Percentiles rank a stretch among this genome's conserved stretches.
Conservation (phyloP, 2,329 filamentous ascomycete species). For the Pseudogymnoascus verrucosus region DNA sequence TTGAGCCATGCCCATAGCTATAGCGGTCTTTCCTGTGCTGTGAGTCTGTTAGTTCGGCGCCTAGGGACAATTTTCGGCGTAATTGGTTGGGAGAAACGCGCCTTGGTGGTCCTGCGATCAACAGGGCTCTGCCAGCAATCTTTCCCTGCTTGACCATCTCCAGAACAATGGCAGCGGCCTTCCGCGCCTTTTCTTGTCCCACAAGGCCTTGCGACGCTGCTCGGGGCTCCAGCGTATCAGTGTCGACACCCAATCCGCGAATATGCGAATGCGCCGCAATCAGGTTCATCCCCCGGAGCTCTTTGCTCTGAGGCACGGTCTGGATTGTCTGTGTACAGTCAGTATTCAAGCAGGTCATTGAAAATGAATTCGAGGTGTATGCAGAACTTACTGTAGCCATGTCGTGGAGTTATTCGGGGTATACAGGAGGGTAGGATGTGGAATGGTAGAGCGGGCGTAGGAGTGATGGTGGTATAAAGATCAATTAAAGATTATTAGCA, state of each 20-base stretch:
- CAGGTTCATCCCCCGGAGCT: slow-evolving; percentile 92
- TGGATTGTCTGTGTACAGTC: slow-evolving; percentile 48
- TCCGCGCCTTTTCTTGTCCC: slow-evolving; percentile 91
- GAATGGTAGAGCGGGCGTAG: neutral
- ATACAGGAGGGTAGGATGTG: neutral
- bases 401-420: neutral
- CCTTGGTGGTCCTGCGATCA: slow-evolving; percentile 91
- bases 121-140: slow-evolving; percentile 87
- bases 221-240: slow-evolving; percentile 82
- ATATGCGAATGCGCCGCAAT: slow-evolving; percentile 98
- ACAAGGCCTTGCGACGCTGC: slow-evolving; percentile 84
- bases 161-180: slow-evolving; percentile 89
- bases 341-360: neutral
- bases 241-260: slow-evolving; percentile 86
- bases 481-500: slow-evolving; percentile 2
- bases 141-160: slow-evolving; percentile 99
- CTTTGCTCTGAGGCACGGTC: slow-evolving; percentile 90
- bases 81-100: slow-evolving; percentile 28
- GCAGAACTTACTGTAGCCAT: neutral
- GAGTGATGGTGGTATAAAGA: neutral
- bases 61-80: neutral
- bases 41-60: neutral
- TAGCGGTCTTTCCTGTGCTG: slow-evolving; percentile 95
- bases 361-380: neutral
- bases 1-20: slow-evolving; percentile 98